Evolutionary conservation across 495 filamentous ascomycete genomes (phyloP).

Genomic region (Viridothelium virens): DNA sequence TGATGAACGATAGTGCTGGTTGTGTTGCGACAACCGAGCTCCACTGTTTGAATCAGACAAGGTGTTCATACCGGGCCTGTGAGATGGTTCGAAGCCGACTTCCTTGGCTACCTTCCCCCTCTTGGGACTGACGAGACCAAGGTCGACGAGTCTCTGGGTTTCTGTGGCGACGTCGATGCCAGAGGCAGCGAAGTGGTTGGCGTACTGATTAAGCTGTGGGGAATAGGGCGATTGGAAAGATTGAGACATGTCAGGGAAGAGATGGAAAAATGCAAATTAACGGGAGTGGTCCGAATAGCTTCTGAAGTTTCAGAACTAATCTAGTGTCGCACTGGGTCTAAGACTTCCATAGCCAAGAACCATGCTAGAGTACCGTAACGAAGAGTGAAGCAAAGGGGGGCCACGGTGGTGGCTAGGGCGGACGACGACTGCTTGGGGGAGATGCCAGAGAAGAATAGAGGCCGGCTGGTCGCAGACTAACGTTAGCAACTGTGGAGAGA

Average conservation of each 20-base stretch:
- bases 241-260: constrained; percentile 6
- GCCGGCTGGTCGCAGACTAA: background rate
- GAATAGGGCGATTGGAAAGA: constrained; percentile 8
- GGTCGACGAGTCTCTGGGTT: background rate
- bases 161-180: constrained; percentile 2
- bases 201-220: background rate
- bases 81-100: constrained; percentile 7
- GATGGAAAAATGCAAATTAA: background rate
- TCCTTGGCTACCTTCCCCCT: constrained; percentile 2
- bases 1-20: background rate
- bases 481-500: constrained; percentile 3
- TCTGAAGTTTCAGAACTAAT: constrained; percentile 11
- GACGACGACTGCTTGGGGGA: background rate
- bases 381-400: constrained; percentile 9
- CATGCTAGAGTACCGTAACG: background rate
- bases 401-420: background rate
- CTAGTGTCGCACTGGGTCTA: background rate
- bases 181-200: background rate
- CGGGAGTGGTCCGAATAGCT: constrained; percentile 1
- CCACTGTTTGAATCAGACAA: background rate
- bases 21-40: background rate
- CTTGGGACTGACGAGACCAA: constrained; percentile 6
- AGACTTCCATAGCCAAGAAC: background rate
- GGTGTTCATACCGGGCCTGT: constrained; percentile 10
- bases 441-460: background rate